These are phyloP conservation scores for Ceratocystis ficicola DNA, from an alignment of 2,329 filamentous ascomycete genomes.

Conservation along the genomic window DNA sequence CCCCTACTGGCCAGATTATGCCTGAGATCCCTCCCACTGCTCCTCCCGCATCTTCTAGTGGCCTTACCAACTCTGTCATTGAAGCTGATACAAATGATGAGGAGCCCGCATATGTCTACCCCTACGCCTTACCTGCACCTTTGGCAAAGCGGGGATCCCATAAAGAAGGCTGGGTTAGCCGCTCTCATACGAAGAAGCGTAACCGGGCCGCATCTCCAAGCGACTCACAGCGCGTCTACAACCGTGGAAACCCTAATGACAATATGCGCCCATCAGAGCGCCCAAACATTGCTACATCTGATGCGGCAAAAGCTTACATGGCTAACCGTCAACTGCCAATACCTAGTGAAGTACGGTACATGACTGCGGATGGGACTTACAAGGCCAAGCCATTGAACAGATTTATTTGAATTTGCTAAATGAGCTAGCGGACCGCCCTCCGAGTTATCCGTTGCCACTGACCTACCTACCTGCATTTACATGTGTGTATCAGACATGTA, in stretches of 20 bases:
- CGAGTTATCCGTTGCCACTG: background rate
- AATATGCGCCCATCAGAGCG: background rate
- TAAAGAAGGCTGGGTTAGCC: constrained; percentile 3
- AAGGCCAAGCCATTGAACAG: constrained; percentile 9
- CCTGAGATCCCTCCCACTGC: constrained; percentile 16
- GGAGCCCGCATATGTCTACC: background rate
- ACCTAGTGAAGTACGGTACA: background rate
- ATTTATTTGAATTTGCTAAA: background rate
- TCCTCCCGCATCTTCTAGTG: constrained; percentile 5
- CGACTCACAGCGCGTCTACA: constrained; percentile 1
- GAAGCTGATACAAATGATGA: constrained; percentile 12
- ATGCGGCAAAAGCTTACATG: background rate
- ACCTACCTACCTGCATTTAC: background rate
- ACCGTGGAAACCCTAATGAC: constrained; percentile 7
- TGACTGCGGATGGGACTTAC: constrained; percentile 13
- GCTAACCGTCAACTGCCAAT: background rate
- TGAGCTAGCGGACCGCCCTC: background rate
- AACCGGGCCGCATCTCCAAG: constrained; percentile 12
- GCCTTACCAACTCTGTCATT: constrained; percentile 4
- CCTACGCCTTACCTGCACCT: background rate
- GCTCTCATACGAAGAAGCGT: constrained; percentile 6
- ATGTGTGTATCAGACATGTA: constrained; percentile 7
- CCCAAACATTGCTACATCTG: background rate
- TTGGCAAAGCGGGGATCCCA: background rate
- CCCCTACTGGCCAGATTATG: background rate